phyloP scores from a whole-genome alignment of 1,284 basidiomycete species.

The Ceratobasidium theobromae region DNA sequence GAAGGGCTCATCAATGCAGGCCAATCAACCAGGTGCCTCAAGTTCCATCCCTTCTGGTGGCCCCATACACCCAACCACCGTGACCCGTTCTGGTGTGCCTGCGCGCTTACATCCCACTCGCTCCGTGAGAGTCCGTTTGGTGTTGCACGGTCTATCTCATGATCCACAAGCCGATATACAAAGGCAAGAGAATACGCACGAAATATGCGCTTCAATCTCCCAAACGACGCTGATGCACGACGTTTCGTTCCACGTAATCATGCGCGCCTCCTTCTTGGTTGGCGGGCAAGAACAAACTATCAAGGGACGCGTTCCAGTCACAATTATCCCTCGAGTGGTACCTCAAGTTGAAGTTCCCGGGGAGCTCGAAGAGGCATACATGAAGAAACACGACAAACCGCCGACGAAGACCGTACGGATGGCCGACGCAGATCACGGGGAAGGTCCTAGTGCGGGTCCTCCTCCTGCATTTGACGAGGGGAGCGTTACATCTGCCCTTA shows the following conservation, averaged over 20 bases:
- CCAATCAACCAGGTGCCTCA: conserved; percentile 17
- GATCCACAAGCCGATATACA: conserved; percentile 53
- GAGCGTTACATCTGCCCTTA: conserved; percentile 39
- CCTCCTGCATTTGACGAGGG: conserved; percentile 75
- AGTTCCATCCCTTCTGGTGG: conserved; percentile 15
- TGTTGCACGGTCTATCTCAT: conserved; percentile 63
- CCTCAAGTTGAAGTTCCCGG: conserved; percentile 63
- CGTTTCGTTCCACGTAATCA: conserved; percentile 64
- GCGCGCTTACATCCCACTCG: conserved; percentile 73
- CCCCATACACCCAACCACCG: conserved; percentile 42
- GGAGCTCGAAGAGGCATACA: conserved; percentile 65
- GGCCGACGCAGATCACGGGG: conserved; percentile 59
- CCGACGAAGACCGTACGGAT: conserved; percentile 65
- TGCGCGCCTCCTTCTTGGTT: conserved; percentile 65
- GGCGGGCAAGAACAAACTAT: conserved; percentile 47
- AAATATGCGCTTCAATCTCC: conserved; percentile 58
- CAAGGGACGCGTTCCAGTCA: conserved; percentile 63
- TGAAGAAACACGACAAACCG: conserved; percentile 80
- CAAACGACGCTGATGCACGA: conserved; percentile 72
- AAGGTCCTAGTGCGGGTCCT: conserved; percentile 59
- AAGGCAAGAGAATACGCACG: conserved; percentile 49
- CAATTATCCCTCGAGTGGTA: conserved; percentile 68
- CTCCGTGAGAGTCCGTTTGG: conserved; percentile 66
- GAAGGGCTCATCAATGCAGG: conserved; percentile 17
- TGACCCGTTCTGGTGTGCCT: conserved; percentile 73